phyloP scores from a whole-genome alignment of 2,329 filamentous ascomycete species.

The Cladosporium sp. region DNA sequence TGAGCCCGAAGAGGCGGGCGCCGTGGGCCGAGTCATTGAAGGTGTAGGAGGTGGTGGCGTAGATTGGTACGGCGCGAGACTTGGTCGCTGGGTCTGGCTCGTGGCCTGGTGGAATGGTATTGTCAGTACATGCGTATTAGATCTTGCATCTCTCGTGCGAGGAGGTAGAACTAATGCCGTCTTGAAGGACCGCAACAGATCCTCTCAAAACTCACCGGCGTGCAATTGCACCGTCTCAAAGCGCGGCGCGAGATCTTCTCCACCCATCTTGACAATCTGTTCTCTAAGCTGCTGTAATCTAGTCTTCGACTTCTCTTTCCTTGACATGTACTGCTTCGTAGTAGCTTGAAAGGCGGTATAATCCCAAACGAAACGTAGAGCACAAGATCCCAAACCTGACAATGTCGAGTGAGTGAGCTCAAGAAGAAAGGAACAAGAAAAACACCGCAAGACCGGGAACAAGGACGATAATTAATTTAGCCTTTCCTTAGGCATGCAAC shows the following conservation, averaged over 20 bases:
- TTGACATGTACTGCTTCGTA: constrained; percentile 15
- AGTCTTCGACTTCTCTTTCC: constrained; percentile 16
- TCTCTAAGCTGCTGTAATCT: constrained; percentile 24
- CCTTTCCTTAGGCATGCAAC: too few relatives aligned
- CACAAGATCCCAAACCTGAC: too few relatives aligned
- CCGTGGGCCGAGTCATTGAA: constrained; percentile 97
- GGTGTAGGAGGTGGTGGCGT: constrained; percentile 82
- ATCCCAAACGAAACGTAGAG: too few relatives aligned
- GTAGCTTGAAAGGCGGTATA: too few relatives aligned
- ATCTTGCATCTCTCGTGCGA: constrained; percentile 58
- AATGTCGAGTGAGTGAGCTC: too few relatives aligned
- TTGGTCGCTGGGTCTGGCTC: constrained; percentile 76
- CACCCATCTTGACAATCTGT: constrained; percentile 27
- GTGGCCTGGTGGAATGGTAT: constrained; percentile 52
- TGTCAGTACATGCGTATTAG: constrained; percentile 2
- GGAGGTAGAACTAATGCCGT: constrained; percentile 60
- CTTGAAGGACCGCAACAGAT: constrained; percentile 69
- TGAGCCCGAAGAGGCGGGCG: constrained; percentile 89
- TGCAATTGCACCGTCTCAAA: constrained; percentile 51
- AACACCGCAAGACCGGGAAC: too few relatives aligned
- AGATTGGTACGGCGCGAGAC: constrained; percentile 88
- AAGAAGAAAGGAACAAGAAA: too few relatives aligned
- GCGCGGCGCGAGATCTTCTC: constrained; percentile 37
- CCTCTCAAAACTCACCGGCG: constrained; percentile 39
- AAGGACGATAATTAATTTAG: too few relatives aligned